A percentile compares a stretch with the other conserved stretches of the same genome.
These are phyloP conservation scores for Phytophthora meadii DNA, from an alignment of 352 stramenopile species.

Conservation along the genomic window DNA sequence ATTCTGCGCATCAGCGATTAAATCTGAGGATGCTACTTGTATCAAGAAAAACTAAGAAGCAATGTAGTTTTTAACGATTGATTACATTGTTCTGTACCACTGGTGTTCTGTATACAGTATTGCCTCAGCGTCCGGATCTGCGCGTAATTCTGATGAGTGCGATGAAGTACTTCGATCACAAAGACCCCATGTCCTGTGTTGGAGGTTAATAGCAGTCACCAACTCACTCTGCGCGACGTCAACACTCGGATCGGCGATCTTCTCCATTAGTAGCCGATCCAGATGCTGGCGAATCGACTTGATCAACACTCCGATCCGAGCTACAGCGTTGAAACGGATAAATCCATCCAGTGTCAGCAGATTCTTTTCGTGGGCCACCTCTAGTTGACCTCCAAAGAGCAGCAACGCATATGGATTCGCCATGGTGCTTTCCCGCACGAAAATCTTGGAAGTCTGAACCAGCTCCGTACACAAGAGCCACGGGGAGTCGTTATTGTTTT, in stretches of 20 bases:
- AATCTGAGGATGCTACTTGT: no score
- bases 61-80: no score
- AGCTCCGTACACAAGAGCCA: slow-evolving; percentile 96
- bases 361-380: slow-evolving; percentile 93
- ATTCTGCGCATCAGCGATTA: no score
- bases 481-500: slow-evolving; percentile 94
- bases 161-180: slow-evolving; percentile 85
- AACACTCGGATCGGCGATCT: slow-evolving; percentile 93
- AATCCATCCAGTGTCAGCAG: slow-evolving; percentile 88
- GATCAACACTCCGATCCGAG: slow-evolving; percentile 96
- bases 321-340: slow-evolving; percentile 94
- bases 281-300: slow-evolving; percentile 95
- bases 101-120: slow-evolving; percentile 18
- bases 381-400: slow-evolving; percentile 96
- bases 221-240: slow-evolving; percentile 91
- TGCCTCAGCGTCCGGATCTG: slow-evolving; percentile 78
- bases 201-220: slow-evolving; percentile 80
- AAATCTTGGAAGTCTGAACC: slow-evolving; percentile 97
- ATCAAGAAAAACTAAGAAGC: no score
- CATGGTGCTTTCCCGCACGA: slow-evolving; percentile 97
- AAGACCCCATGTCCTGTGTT: slow-evolving; percentile 66
- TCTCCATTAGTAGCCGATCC: slow-evolving; percentile 93
- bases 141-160: slow-evolving; percentile 97
- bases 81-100: no score
- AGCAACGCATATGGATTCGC: slow-evolving; percentile 97